Evolutionary conservation across 75 land plant genomes (phyloP).

Genomic region (Pinus albicaulis): DNA sequence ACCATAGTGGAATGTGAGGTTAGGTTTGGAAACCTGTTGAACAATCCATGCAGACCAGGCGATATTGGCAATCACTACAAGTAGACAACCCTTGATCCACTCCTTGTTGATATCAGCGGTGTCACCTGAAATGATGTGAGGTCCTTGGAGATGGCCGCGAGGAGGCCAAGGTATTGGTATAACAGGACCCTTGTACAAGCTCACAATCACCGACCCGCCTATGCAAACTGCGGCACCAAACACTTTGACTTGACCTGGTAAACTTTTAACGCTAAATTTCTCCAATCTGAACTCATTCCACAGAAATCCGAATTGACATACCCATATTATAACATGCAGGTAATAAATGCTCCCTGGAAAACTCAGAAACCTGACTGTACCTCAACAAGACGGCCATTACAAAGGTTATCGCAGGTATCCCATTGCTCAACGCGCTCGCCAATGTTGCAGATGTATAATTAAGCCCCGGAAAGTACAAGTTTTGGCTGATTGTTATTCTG

Average conservation of each 20-base stretch:
- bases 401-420: too few species aligned
- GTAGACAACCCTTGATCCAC: background rate
- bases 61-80: background rate
- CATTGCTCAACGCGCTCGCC: conserved; percentile 39
- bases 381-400: too few species aligned
- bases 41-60: background rate
- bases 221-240: background rate
- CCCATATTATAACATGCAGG: too few species aligned
- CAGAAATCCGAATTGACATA: too few species aligned
- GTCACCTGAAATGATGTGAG: background rate
- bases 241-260: background rate
- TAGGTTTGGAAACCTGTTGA: background rate
- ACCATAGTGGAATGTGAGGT: background rate
- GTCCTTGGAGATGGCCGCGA: background rate
- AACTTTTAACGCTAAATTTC: background rate
- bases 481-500: conserved; percentile 21
- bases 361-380: too few species aligned
- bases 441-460: conserved; percentile 52
- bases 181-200: background rate
- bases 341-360: too few species aligned
- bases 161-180: background rate
- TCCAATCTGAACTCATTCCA: background rate
- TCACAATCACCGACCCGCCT: background rate
- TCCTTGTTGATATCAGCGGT: background rate
- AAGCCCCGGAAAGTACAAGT: conserved; percentile 15